Conservation (phyloP, 2,329 filamentous ascomycete species). For the Fusarium miscanthi region DNA sequence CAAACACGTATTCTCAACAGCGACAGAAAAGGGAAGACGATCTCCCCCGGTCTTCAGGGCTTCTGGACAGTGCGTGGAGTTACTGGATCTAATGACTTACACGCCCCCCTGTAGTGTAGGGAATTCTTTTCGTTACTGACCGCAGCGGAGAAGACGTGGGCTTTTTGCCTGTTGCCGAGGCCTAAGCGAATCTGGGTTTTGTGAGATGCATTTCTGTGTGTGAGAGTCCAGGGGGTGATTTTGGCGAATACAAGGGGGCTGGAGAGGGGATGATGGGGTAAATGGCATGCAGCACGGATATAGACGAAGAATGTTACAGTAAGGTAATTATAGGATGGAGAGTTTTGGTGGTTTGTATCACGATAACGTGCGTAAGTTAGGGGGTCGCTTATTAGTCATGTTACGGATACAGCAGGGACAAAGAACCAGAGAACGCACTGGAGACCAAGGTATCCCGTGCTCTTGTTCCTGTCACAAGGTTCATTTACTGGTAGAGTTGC, state of each 20-base stretch:
- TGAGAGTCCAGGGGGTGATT: constrained; percentile 7
- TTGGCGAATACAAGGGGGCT: not conserved
- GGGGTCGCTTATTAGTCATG: not conserved
- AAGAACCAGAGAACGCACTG: not conserved
- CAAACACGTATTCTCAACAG: constrained; percentile 36
- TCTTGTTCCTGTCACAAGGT: constrained; percentile 3
- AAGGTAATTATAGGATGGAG: not conserved
- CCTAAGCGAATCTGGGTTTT: constrained; percentile 5
- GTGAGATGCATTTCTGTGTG: constrained; percentile 17
- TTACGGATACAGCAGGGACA: not conserved
- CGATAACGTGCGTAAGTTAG: not conserved
- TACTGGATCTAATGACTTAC: constrained; percentile 18
- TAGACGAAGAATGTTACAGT: not conserved
- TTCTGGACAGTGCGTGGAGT: constrained; percentile 22
- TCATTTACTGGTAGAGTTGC: not conserved
- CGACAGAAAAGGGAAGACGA: constrained; percentile 4
- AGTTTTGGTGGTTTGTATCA: not conserved
- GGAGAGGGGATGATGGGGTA: not conserved
- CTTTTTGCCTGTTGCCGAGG: constrained; percentile 23
- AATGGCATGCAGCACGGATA: not conserved
- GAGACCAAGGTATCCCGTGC: not conserved
- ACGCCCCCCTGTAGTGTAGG: constrained; percentile 9
- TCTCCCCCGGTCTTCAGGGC: not conserved
- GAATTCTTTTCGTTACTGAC: not conserved
- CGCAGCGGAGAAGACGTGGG: constrained; percentile 17